Conservation (phyloP, 768 basidiomycete species). For the Rhizopogon vesiculosus region DNA sequence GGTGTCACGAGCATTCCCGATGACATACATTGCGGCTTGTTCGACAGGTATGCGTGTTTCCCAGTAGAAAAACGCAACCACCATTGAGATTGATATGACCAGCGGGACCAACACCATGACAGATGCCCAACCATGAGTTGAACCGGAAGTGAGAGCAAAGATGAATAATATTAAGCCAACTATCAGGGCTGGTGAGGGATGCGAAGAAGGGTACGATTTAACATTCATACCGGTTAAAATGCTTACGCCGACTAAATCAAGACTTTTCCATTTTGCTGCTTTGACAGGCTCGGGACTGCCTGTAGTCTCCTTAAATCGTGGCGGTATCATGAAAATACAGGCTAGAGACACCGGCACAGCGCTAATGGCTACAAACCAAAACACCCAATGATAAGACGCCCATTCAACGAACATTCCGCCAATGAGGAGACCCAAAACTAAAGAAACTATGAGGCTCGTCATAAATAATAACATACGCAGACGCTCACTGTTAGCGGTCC, state of each 20-base stretch:
- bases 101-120: constrained; percentile 42
- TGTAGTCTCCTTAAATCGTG: constrained; percentile 7
- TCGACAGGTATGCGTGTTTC: constrained; percentile 37
- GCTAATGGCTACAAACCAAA: constrained; percentile 42
- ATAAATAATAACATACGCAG: not conserved
- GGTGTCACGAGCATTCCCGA: not conserved
- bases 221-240: constrained; percentile 28
- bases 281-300: not conserved
- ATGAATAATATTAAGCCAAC: constrained; percentile 30
- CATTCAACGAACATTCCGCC: constrained; percentile 40
- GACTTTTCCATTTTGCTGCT: constrained; percentile 20
- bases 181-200: not conserved
- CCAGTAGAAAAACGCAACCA: constrained; percentile 45
- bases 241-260: constrained; percentile 36
- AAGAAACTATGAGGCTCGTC: not conserved
- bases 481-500: constrained; percentile 38
- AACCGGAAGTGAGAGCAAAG: constrained; percentile 40
- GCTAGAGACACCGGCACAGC: constrained; percentile 26
- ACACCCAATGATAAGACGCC: constrained; percentile 46
- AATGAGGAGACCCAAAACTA: constrained; percentile 38
- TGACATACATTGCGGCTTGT: constrained; percentile 37
- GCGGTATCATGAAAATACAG: constrained; percentile 31
- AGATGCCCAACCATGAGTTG: constrained; percentile 46
- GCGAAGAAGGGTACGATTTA: not conserved
- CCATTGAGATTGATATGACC: constrained; percentile 37